Evolutionary conservation across 202 grass and related monocot species (phyloP), one percentile per base, ranked within the genome.

Genomic region (Schoenoplectus triqueter): DNA sequence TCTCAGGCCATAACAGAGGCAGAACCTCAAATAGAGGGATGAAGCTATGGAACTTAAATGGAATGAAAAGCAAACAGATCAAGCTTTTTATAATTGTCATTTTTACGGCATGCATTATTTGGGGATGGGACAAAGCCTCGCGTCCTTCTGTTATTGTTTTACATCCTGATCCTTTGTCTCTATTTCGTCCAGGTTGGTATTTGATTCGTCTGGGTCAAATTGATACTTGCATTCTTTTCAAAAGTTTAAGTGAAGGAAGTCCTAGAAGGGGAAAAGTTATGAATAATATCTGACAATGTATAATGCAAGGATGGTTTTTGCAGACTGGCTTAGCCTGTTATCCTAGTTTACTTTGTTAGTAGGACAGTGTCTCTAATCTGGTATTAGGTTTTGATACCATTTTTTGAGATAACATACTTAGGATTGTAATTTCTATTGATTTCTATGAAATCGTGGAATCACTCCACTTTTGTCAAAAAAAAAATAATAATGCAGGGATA

Each of bases 91-190:
- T 92, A 78, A 69, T 99, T 84, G 66, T 89, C 70, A 81, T 94
- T 63, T 94, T 91, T 79, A 87, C 92, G 44, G 66, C 90, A 56
- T 90, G 93, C 91, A 82, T 95, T 92, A 86, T 99, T 79, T 99
- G 90, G 91, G 92, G 90, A 88, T 99, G 96, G 96, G 96, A 99
- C 78, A 92, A 89, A 72, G 85, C 87, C 63, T 82, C 91, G 59
- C 88, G 89, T 84, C 88, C 84, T 47, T 42, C 63, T 79, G 61
- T 89, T 64, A 85, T 91, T 60, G 54, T 88, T 74, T 85, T 84
- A 62, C 87, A 60, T 51, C 90, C 90, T n/a, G 90, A 99, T 82
- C 73, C 86, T 20, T 86, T 92, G 63, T 78, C 84, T 88, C 75
- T 94, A 71, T 83, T 76, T 89, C 82, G 64, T 88, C 90, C 88